phyloP scores from a whole-genome alignment of 164 flowering plant genomes.

The Vitis riparia region DNA sequence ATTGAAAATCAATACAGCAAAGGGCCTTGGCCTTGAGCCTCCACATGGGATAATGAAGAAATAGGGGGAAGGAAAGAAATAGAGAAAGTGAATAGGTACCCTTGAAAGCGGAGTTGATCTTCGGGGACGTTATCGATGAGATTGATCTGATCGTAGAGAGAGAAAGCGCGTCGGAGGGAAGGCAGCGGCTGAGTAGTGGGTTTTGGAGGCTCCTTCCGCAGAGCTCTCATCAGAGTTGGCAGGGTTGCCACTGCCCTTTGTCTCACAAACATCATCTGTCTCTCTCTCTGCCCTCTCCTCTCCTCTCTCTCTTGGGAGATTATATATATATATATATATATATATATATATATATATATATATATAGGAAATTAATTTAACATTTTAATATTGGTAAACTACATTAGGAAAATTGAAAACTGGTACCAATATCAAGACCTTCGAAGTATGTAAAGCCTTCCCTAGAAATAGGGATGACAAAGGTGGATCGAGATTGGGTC shows the following conservation, averaged over 20 bases:
- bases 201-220: slow-evolving; percentile 37
- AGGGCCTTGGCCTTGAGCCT: too few relatives aligned
- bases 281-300: slow-evolving; percentile 1
- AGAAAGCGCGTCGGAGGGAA: slow-evolving; percentile 84
- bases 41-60: too few relatives aligned
- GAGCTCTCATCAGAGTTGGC: slow-evolving; percentile 53
- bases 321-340: too few relatives aligned
- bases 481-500: too few relatives aligned
- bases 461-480: too few relatives aligned
- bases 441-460: too few relatives aligned
- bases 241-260: slow-evolving; percentile 51
- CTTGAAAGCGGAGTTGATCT: slow-evolving; percentile 86
- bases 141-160: slow-evolving; percentile 95
- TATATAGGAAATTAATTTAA: too few relatives aligned
- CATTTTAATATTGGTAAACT: too few relatives aligned
- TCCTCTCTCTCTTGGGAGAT: not conserved
- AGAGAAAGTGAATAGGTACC: slow-evolving; percentile 27
- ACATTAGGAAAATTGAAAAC: too few relatives aligned
- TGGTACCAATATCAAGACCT: too few relatives aligned
- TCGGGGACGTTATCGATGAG: slow-evolving; percentile 85
- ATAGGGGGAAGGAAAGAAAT: not conserved
- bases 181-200: slow-evolving; percentile 41
- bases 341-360: too few relatives aligned
- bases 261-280: slow-evolving; percentile 43
- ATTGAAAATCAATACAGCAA: too few relatives aligned